Percentiles rank a stretch among this genome's conserved stretches.
Conservation (phyloP, 2,329 filamentous ascomycete genomes). For the Calonectria ilicicola region DNA sequence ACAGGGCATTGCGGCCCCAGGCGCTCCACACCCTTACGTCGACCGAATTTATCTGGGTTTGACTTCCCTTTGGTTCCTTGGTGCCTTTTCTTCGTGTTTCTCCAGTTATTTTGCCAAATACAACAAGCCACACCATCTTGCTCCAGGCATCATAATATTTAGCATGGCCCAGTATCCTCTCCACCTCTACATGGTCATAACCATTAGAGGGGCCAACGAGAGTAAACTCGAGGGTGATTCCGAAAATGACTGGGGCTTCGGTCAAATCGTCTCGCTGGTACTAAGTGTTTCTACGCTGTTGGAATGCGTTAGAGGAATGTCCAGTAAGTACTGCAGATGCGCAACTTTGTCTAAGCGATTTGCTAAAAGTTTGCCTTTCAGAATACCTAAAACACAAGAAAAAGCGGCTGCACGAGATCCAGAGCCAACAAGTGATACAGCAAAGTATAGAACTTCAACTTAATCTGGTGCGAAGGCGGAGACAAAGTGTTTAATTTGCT, state of each 20-base stretch:
- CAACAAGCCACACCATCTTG: background rate
- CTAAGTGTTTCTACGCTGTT: background rate
- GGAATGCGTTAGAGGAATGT: background rate
- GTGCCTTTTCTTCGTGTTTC: background rate
- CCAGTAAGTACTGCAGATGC: background rate
- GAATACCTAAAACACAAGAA: background rate
- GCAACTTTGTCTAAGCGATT: background rate
- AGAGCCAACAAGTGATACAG: no score
- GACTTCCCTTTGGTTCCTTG: background rate
- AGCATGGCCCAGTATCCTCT: background rate
- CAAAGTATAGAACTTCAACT: background rate
- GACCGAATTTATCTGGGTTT: background rate
- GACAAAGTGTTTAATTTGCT: background rate
- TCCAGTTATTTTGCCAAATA: background rate
- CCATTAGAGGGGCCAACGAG: background rate
- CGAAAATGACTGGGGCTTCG: background rate
- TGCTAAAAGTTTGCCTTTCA: background rate
- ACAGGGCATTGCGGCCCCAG: background rate
- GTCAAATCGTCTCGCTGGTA: background rate
- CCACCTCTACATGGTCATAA: background rate
- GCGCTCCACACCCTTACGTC: background rate
- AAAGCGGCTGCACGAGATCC: no score
- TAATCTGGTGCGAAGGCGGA: background rate
- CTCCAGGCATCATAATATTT: background rate
- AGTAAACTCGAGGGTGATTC: background rate